Conservation (phyloP, 257 asterid genomes). For the Solanum acaule region DNA sequence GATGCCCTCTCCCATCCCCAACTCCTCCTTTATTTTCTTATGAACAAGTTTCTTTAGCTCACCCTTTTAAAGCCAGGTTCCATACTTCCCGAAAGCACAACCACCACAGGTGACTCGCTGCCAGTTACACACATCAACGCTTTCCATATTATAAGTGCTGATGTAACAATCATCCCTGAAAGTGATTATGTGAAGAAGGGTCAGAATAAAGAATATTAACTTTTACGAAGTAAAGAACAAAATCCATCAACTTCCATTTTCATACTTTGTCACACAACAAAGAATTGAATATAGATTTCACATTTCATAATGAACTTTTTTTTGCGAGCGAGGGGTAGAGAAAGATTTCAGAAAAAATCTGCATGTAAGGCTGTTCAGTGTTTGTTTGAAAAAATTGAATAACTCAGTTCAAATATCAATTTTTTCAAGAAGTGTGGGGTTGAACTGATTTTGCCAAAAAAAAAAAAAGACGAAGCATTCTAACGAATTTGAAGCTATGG, state of each 20-base stretch:
- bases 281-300: neutral
- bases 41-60: slow-evolving; percentile 13
- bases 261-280: neutral
- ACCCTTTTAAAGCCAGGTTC: slow-evolving; percentile 99
- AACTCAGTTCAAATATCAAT: neutral
- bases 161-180: slow-evolving; percentile 94
- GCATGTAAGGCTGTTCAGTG: neutral
- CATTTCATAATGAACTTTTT: neutral
- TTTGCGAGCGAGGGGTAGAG: neutral
- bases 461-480: accelerated
- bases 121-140: slow-evolving; percentile 93
- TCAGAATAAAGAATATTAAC: neutral
- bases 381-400: neutral
- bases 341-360: neutral
- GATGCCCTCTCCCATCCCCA: neutral
- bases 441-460: neutral
- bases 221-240: neutral
- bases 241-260: neutral
- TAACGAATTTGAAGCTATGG: neutral
- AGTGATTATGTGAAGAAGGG: neutral
- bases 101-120: slow-evolving; percentile 98
- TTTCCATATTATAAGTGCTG: slow-evolving; percentile 98
- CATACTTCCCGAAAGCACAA: slow-evolving; percentile 99
- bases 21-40: neutral
- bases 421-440: neutral